Percentiles rank a stretch among this genome's conserved stretches.
phyloP scores from a whole-genome alignment of 257 asterid species.

The Thymus quinquecostatus region DNA sequence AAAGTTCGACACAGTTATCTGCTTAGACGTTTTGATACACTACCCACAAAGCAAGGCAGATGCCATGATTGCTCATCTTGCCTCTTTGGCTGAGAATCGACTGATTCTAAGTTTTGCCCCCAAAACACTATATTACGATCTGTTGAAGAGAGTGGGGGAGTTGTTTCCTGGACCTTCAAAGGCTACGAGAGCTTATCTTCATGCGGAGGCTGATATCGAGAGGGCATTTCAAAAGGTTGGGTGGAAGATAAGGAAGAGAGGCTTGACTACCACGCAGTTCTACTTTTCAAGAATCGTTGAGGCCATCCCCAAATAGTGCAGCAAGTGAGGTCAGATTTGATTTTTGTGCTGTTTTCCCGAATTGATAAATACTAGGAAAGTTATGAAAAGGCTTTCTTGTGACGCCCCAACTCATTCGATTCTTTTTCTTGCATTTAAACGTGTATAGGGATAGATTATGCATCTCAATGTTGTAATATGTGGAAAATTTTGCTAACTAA shows the following conservation, averaged over 20 bases:
- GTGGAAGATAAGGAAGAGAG: conserved; percentile 88
- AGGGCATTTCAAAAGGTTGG: conserved; percentile 80
- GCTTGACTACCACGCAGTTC: conserved; percentile 74
- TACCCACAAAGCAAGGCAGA: conserved; percentile 95
- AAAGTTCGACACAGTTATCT: conserved; percentile 80
- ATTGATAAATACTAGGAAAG: conserved; percentile 25
- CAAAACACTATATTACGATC: conserved; percentile 73
- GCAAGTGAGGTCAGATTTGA: conserved; percentile 49
- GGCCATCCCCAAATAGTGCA: conserved; percentile 74
- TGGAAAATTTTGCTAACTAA: conserved; percentile 35
- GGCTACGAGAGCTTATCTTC: conserved; percentile 95
- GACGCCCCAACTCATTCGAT: not conserved
- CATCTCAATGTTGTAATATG: conserved; percentile 21
- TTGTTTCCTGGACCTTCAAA: conserved; percentile 97
- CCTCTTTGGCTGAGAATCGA: conserved; percentile 84
- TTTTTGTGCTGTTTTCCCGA: conserved; percentile 25
- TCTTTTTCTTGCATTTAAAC: conserved; percentile 12
- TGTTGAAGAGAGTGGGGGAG: conserved; percentile 90
- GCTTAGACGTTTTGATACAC: conserved; percentile 93
- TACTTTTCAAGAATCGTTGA: conserved; percentile 84
- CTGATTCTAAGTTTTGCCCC: conserved; percentile 94
- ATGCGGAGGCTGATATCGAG: conserved; percentile 86
- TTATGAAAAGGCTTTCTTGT: not conserved
- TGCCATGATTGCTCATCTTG: conserved; percentile 93
- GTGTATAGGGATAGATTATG: conserved; percentile 40